Conservation (phyloP, 495 filamentous ascomycete genomes). For the Talaromyces wortmannii region DNA sequence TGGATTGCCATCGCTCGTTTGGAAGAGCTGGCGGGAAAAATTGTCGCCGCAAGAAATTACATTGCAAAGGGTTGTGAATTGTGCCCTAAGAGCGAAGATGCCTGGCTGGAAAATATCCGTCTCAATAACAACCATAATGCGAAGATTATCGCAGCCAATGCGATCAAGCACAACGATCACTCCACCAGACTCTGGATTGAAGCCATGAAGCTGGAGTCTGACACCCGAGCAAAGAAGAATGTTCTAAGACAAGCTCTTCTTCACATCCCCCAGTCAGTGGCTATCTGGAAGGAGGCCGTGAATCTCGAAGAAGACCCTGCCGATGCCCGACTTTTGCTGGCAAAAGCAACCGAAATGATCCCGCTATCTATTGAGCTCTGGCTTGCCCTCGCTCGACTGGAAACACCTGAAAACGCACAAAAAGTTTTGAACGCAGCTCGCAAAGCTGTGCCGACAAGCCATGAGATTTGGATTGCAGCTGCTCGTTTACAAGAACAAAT, state of each 20-base stretch:
- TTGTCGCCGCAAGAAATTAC: slow-evolving; percentile 74
- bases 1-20: slow-evolving; percentile 94
- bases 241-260: slow-evolving; percentile 85
- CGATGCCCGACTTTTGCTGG: slow-evolving; percentile 79
- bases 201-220: slow-evolving; percentile 87
- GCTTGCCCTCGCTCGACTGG: slow-evolving; percentile 85
- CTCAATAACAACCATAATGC: slow-evolving; percentile 88
- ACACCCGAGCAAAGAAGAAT: slow-evolving; percentile 74
- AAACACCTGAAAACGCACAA: slow-evolving; percentile 83
- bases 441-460: slow-evolving; percentile 82
- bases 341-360: slow-evolving; percentile 90
- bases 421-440: slow-evolving; percentile 92
- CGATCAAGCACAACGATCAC: slow-evolving; percentile 82
- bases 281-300: slow-evolving; percentile 95
- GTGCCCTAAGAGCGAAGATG: slow-evolving; percentile 91
- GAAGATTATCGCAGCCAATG: slow-evolving; percentile 92
- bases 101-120: slow-evolving; percentile 91
- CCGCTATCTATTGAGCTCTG: slow-evolving; percentile 89
- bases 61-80: slow-evolving; percentile 82
- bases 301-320: slow-evolving; percentile 86
- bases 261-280: slow-evolving; percentile 83
- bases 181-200: slow-evolving; percentile 88
- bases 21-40: slow-evolving; percentile 87
- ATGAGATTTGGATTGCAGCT: slow-evolving; percentile 95
- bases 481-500: slow-evolving; percentile 89